Evolutionary conservation across 345 rosid species (phyloP).

Genomic region (Limnanthes douglasii): DNA sequence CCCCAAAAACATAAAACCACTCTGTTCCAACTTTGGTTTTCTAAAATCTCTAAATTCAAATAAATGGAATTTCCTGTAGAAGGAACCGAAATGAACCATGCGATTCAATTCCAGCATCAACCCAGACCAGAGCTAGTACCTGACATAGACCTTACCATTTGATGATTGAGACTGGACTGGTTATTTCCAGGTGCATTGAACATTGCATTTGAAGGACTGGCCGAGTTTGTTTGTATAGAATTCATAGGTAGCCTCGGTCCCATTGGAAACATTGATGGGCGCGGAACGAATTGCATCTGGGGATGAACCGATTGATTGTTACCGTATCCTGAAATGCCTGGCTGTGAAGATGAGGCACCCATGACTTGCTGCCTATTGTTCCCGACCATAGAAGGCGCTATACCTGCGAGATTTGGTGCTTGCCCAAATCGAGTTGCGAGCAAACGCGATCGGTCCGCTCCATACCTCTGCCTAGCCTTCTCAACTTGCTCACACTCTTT

Average conservation of each 20-base stretch:
- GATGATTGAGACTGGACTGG: conserved; percentile 34
- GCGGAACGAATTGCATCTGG: conserved; percentile 72
- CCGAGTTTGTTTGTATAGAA: conserved; percentile 44
- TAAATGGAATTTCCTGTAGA: too few relatives aligned
- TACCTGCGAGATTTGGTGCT: conserved; percentile 27
- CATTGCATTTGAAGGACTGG: conserved; percentile 44
- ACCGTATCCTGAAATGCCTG: conserved; percentile 40
- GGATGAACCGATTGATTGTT: conserved; percentile 45
- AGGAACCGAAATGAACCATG: too few relatives aligned
- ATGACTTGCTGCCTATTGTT: conserved; percentile 35
- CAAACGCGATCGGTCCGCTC: conserved; percentile 58
- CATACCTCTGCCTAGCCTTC: conserved; percentile 74
- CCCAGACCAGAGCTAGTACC: conserved; percentile 56
- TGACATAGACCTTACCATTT: conserved; percentile 46
- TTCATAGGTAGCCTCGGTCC: conserved; percentile 69
- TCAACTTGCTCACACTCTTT: conserved; percentile 97
- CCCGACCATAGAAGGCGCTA: conserved; percentile 36
- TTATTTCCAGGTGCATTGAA: conserved; percentile 30
- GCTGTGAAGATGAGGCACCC: conserved; percentile 46
- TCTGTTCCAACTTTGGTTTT: too few relatives aligned
- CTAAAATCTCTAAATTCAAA: too few relatives aligned
- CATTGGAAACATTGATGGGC: conserved; percentile 53
- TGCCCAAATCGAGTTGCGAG: conserved; percentile 46
- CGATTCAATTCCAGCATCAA: conserved; percentile 23
- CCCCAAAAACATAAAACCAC: too few relatives aligned